A percentile compares a stretch with the other conserved stretches of the same genome.
These are phyloP conservation scores for Lichtheimia corymbifera DNA, from an alignment of 371 early-diverging fungal genomes.

Conservation along the genomic window DNA sequence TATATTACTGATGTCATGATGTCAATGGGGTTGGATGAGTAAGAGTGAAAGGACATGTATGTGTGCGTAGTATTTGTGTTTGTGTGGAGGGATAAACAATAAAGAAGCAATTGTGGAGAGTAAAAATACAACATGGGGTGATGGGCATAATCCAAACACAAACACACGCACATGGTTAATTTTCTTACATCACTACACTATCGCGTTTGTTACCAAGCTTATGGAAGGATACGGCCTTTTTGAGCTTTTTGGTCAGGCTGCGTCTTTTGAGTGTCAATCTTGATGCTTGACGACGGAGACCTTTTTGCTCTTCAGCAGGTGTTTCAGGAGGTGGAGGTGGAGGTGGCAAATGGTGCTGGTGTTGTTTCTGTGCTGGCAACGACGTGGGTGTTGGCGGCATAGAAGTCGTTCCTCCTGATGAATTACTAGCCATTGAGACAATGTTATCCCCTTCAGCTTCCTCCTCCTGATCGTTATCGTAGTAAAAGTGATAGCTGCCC, in stretches of 20 bases:
- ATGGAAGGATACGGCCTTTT: slow-evolving; percentile 20
- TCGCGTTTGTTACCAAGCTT: background rate
- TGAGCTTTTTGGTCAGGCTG: slow-evolving; percentile 16
- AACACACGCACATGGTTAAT: no score
- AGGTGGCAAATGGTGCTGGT: background rate
- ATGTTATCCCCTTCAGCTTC: background rate
- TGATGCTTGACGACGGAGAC: slow-evolving; percentile 16
- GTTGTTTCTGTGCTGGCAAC: background rate
- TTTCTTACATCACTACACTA: no score
- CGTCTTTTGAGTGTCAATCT: slow-evolving; percentile 17
- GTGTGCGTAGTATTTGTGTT: background rate
- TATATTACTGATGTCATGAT: background rate
- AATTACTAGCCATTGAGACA: slow-evolving; percentile 2
- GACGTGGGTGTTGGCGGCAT: slow-evolving; percentile 19
- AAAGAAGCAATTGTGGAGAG: no score
- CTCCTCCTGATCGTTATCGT: slow-evolving; percentile 9
- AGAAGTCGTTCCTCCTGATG: slow-evolving; percentile 10
- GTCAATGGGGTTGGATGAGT: background rate
- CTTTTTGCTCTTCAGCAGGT: background rate
- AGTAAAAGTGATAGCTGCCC: slow-evolving; percentile 6
- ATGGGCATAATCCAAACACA: no score
- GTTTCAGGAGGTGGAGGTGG: no score
- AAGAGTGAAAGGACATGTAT: background rate
- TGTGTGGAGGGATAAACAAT: no score
- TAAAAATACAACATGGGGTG: no score